These are phyloP conservation scores for Pseudogymnoascus sp. DNA, from an alignment of 2,329 filamentous ascomycete species.

Conservation along the genomic window DNA sequence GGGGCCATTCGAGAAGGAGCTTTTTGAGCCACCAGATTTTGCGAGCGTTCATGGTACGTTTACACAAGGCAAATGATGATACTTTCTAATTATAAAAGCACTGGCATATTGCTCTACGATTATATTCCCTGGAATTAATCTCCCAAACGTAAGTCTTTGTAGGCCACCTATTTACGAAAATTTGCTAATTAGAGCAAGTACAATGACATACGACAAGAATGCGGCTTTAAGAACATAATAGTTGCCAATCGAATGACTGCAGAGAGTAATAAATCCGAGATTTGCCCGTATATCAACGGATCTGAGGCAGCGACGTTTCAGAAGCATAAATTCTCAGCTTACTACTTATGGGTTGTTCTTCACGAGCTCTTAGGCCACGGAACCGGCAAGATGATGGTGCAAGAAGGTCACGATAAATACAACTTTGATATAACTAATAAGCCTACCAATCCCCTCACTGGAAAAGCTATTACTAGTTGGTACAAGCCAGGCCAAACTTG, in stretches of 20 bases:
- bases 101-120: slow-evolving; percentile 38
- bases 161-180: neutral
- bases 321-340: slow-evolving; percentile 55
- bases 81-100: slow-evolving; percentile 18
- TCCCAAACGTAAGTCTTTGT: slow-evolving; percentile 33
- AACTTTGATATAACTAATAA: slow-evolving; percentile 53
- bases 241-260: slow-evolving; percentile 49
- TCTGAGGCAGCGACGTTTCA: slow-evolving; percentile 54
- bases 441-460: slow-evolving; percentile 47
- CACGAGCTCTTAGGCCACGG: slow-evolving; percentile 61
- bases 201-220: slow-evolving; percentile 48
- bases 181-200: slow-evolving; percentile 31
- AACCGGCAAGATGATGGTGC: slow-evolving; percentile 51
- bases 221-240: slow-evolving; percentile 59
- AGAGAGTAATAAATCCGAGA: slow-evolving; percentile 36
- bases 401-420: slow-evolving; percentile 45
- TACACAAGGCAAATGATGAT: slow-evolving; percentile 10
- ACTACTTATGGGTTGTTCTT: slow-evolving; percentile 64
- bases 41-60: slow-evolving; percentile 59
- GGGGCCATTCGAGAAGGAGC: slow-evolving; percentile 61
- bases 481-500: slow-evolving; percentile 58
- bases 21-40: slow-evolving; percentile 65
- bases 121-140: slow-evolving; percentile 36
- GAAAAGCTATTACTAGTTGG: slow-evolving; percentile 45
- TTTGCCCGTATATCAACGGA: slow-evolving; percentile 49